These are phyloP conservation scores for Rubia occidens DNA, from an alignment of 305 asterid species.

Conservation along the genomic window DNA sequence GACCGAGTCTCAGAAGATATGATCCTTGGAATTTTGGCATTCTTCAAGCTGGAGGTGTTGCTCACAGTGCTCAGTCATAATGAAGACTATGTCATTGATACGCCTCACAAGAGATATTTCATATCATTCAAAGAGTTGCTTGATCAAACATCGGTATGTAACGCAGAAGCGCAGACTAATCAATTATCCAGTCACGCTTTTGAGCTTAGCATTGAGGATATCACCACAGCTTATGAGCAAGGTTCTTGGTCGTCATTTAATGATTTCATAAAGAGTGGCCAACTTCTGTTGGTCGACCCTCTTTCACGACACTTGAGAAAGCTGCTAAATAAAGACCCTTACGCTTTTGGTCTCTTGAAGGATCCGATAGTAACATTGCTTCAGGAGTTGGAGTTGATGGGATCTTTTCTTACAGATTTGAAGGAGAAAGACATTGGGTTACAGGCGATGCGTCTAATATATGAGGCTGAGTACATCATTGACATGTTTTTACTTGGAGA, in stretches of 20 bases:
- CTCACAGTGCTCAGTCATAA: not conserved
- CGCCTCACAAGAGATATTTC: not conserved
- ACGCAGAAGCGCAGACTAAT: not conserved
- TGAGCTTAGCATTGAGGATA: not conserved
- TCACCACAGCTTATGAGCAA: not conserved
- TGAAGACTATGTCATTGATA: not conserved
- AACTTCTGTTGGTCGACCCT: constrained; percentile 1
- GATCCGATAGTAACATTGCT: constrained; percentile 3
- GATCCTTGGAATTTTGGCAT: not conserved
- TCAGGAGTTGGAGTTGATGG: not conserved
- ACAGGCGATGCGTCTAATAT: not conserved
- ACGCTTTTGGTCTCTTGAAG: not conserved
- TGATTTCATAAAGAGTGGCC: constrained; percentile 8
- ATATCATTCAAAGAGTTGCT: too few relatives aligned
- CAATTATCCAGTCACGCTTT: not conserved
- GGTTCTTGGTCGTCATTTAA: not conserved
- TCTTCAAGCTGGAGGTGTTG: not conserved
- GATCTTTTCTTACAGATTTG: not conserved
- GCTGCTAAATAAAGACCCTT: not conserved
- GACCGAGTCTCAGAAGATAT: not conserved
- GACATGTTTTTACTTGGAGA: constrained; percentile 16
- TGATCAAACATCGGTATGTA: not conserved
- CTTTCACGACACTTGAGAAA: constrained; percentile 6
- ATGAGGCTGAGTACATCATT: constrained; percentile 17
- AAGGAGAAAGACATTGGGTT: not conserved